A percentile compares a stretch with the other conserved stretches of the same genome.
These are phyloP conservation scores for Cutaneotrichosporon sp. DNA, from an alignment of 1,284 basidiomycete species.

Conservation along the genomic window DNA sequence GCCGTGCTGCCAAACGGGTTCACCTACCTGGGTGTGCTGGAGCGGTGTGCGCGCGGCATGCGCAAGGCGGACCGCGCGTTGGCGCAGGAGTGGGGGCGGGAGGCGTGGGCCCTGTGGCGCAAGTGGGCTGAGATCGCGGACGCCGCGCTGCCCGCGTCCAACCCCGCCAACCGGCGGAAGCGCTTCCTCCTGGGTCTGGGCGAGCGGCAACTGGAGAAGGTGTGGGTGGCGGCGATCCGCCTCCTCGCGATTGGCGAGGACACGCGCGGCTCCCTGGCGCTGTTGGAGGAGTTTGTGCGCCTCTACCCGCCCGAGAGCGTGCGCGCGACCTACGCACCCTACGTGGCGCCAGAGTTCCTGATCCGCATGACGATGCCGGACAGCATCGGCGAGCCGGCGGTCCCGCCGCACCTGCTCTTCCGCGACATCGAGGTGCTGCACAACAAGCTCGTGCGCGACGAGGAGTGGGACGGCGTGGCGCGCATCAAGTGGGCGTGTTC, in stretches of 20 bases:
- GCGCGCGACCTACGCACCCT: slow-evolving; percentile 29
- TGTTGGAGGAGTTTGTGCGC: slow-evolving; percentile 35
- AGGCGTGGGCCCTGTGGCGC: slow-evolving; percentile 41
- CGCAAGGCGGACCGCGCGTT: slow-evolving; percentile 22
- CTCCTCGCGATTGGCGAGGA: slow-evolving; percentile 35
- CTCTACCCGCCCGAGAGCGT: slow-evolving; percentile 43
- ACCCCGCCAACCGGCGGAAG: slow-evolving; percentile 9
- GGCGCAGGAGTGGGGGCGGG: slow-evolving; percentile 31
- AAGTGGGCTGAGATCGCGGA: slow-evolving; percentile 14
- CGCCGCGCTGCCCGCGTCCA: slow-evolving; percentile 1
- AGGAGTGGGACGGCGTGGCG: slow-evolving; percentile 31
- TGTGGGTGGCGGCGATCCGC: slow-evolving; percentile 44
- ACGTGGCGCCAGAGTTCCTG: slow-evolving; percentile 27
- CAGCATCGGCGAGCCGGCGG: slow-evolving; percentile 40
- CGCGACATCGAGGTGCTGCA: slow-evolving; percentile 49
- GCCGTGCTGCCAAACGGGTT: slow-evolving; percentile 57
- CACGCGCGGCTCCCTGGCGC: slow-evolving; percentile 16
- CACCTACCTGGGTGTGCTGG: slow-evolving; percentile 66
- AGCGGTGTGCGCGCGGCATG: slow-evolving; percentile 59
- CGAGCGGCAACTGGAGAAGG: slow-evolving; percentile 43
- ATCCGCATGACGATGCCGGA: slow-evolving; percentile 40
- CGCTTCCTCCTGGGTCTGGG: slow-evolving; percentile 39
- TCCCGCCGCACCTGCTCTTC: slow-evolving; percentile 52
- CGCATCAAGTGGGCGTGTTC: slow-evolving; percentile 39
- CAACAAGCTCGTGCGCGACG: slow-evolving; percentile 42